Percentiles rank a stretch among this genome's conserved stretches.
Evolutionary conservation across 2,329 filamentous ascomycete species (phyloP).

Genomic region (Calycina herbarum): DNA sequence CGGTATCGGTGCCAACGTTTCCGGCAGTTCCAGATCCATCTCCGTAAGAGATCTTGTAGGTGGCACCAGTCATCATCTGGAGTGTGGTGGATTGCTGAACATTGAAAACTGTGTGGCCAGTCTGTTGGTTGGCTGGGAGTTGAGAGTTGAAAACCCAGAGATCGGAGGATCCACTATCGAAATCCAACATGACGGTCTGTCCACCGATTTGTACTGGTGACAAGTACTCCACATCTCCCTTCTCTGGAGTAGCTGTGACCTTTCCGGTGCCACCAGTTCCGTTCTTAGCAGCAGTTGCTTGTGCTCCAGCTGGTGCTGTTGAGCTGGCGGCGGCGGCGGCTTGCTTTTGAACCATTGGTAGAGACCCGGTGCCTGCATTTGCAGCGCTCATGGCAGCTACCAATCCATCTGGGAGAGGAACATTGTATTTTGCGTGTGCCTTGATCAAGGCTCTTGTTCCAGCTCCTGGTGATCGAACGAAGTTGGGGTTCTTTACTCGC

Average conservation of each 20-base stretch:
- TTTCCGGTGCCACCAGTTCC: slow-evolving; percentile 48
- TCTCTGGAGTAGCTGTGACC: slow-evolving; percentile 64
- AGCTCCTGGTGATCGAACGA: slow-evolving; percentile 37
- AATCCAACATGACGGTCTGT: slow-evolving; percentile 38
- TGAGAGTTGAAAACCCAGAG: slow-evolving; percentile 41
- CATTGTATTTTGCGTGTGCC: slow-evolving; percentile 67
- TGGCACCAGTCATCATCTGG: slow-evolving; percentile 33
- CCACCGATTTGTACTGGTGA: slow-evolving; percentile 35
- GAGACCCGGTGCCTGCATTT: slow-evolving; percentile 3
- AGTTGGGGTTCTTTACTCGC: slow-evolving; percentile 43
- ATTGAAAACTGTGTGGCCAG: slow-evolving; percentile 37
- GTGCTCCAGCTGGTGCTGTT: slow-evolving; percentile 12
- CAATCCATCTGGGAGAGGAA: slow-evolving; percentile 48
- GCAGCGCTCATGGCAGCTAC: slow-evolving; percentile 39
- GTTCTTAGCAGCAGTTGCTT: slow-evolving; percentile 29
- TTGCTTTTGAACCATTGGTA: slow-evolving; percentile 12
- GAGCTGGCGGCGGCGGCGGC: slow-evolving; percentile 3
- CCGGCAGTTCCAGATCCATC: slow-evolving; percentile 43
- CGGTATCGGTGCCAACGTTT: slow-evolving; percentile 39
- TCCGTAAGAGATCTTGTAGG: slow-evolving; percentile 39
- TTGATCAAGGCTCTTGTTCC: slow-evolving; percentile 56
- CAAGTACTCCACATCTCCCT: slow-evolving; percentile 38
- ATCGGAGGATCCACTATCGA: slow-evolving; percentile 39
- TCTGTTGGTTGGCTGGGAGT: slow-evolving; percentile 32
- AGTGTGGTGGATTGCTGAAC: slow-evolving; percentile 35